These are phyloP conservation scores for Pythium phragmitis DNA, from an alignment of 352 stramenopile genomes.

Conservation along the genomic window DNA sequence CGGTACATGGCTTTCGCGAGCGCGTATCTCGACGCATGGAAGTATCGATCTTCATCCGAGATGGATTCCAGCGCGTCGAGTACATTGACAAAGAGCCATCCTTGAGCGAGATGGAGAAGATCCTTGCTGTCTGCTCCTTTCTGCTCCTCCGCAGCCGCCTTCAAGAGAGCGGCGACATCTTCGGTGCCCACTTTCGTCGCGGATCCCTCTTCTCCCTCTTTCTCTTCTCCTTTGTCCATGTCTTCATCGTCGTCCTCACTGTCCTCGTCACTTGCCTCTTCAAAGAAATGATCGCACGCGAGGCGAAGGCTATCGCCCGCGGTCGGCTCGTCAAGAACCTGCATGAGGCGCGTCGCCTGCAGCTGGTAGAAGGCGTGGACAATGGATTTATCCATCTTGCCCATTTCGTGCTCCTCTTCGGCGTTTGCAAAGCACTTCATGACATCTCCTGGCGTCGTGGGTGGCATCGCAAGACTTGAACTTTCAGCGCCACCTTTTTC, in stretches of 20 bases:
- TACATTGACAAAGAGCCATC: conserved; percentile 60
- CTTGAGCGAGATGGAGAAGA: conserved; percentile 30
- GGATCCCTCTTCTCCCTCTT: conserved; percentile 30
- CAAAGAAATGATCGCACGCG: conserved; percentile 58
- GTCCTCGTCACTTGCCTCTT: conserved; percentile 39
- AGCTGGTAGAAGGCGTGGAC: conserved; percentile 79
- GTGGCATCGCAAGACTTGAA: background rate
- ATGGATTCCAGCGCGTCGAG: conserved; percentile 74
- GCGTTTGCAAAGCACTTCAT: conserved; percentile 54
- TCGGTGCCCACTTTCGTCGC: conserved; percentile 36
- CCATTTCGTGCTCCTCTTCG: conserved; percentile 53
- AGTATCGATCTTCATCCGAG: conserved; percentile 78
- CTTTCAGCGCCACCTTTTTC: background rate
- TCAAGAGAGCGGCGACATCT: conserved; percentile 40
- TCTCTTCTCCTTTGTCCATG: conserved; percentile 22
- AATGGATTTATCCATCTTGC: conserved; percentile 68
- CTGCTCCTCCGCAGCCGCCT: background rate
- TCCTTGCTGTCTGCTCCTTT: background rate
- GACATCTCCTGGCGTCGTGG: conserved; percentile 20
- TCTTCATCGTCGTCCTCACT: conserved; percentile 22
- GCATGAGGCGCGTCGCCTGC: conserved; percentile 57
- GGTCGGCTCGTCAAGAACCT: conserved; percentile 35
- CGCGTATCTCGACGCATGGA: conserved; percentile 66
- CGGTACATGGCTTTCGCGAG: conserved; percentile 59
- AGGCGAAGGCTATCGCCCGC: conserved; percentile 35